Evolutionary conservation across 2,329 filamentous ascomycete genomes (phyloP), one percentile per base, ranked within the genome.

Genomic region (Elsinoe batatas): DNA sequence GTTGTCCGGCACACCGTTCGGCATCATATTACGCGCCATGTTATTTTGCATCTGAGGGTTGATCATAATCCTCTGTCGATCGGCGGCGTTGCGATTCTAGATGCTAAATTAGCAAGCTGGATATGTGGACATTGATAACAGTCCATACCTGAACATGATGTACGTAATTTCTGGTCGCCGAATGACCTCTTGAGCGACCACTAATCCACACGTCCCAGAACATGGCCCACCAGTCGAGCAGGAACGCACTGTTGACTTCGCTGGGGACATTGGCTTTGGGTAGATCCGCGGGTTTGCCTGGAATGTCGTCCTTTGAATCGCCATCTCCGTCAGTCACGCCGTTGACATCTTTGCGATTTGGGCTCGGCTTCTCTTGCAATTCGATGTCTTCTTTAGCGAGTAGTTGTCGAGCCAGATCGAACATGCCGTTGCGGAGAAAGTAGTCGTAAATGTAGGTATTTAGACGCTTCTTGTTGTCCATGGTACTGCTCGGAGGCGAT

Each of bases 161-260:
- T 57, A 94, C 81, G 70, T 95, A 95, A 74, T 87, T 83, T 60
- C 79, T 79, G 46, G 88, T 84, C 58, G 74, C 71, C 11, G 56
- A 54, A 17, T 51, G 53, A 46, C 55, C 59, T 59, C 69, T 67
- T 47, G 62, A 81, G 65, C 88, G 86, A 67, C 91, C 87, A 56
- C 89, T 88, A 66, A 83, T 83, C 71, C 87, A 94, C 63, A 97
- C 89, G 65, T 98, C 93, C 90, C 90, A 97, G 71, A 98, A 98
- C 53, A 96, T 80, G 66, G 85, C 88, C 76, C 94, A 98, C 93
- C 93, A 98, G 66, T 97, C 93, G 63, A 89, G 86, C n/a, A 98
- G 77, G 66, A 98, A 97, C 22, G 88, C 88, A 59, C 81, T 87
- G 64, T 85, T 86, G 55, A 77, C 76, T 49, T 80, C 79, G 67